Percentiles rank a stretch among this genome's conserved stretches.
These are phyloP conservation scores for Aureobasidium sp. DNA, from an alignment of 2,329 filamentous ascomycete species.

Conservation along the genomic window DNA sequence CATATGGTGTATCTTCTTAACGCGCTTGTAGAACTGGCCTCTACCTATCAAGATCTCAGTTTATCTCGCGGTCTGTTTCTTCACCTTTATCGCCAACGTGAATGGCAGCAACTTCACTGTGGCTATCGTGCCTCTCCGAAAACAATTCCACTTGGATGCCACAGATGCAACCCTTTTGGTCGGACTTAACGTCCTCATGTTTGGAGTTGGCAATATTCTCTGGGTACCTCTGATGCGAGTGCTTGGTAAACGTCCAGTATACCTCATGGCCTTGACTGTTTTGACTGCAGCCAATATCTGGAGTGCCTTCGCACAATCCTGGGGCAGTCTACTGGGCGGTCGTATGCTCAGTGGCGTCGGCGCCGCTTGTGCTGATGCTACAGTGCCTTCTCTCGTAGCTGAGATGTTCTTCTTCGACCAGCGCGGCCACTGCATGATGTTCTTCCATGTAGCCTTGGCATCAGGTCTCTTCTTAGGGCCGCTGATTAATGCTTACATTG, in stretches of 20 bases:
- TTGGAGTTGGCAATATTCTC: constrained; percentile 28
- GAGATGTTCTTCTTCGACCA: constrained; percentile 33
- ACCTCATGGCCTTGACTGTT: constrained; percentile 29
- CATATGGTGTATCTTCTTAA: neutral
- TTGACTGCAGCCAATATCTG: constrained; percentile 32
- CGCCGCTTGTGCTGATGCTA: constrained; percentile 31
- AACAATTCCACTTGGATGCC: constrained; percentile 25
- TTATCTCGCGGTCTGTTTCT: constrained; percentile 33
- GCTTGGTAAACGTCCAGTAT: constrained; percentile 34
- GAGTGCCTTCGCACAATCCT: constrained; percentile 26
- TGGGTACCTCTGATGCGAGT: constrained; percentile 29
- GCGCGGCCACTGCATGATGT: constrained; percentile 33
- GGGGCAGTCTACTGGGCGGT: constrained; percentile 22
- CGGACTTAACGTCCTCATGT: constrained; percentile 26
- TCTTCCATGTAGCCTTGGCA: constrained; percentile 33
- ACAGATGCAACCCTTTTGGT: constrained; percentile 23
- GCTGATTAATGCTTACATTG: constrained; percentile 28
- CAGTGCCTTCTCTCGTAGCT: constrained; percentile 30
- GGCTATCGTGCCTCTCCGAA: constrained; percentile 28
- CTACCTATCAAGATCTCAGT: constrained; percentile 21
- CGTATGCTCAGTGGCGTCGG: constrained; percentile 25
- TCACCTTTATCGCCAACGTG: constrained; percentile 35
- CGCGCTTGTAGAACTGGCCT: constrained; percentile 18
- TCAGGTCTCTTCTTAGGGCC: constrained; percentile 34
- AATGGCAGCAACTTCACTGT: constrained; percentile 36